These are phyloP conservation scores for Ceratocystis alfenasii DNA, from an alignment of 2,329 filamentous ascomycete species.

Conservation along the genomic window DNA sequence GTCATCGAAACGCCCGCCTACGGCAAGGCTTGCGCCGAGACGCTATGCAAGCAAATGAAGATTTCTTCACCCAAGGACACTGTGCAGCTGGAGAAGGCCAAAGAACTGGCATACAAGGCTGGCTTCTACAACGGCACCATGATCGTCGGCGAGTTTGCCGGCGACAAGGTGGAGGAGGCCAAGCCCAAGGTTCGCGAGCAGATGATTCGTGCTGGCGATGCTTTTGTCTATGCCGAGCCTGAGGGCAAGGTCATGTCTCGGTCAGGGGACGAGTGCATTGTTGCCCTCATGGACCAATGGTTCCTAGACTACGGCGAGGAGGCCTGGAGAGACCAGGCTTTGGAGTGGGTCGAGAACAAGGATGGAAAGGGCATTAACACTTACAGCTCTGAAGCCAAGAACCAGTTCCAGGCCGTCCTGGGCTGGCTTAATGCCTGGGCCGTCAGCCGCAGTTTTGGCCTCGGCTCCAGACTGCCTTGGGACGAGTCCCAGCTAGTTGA, in stretches of 20 bases:
- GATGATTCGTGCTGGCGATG: conserved; percentile 63
- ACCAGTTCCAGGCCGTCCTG: conserved; percentile 73
- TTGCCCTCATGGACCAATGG: conserved; percentile 91
- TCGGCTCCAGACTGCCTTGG: conserved; percentile 92
- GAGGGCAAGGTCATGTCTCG: conserved; percentile 80
- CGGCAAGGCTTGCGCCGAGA: conserved; percentile 70
- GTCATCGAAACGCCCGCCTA: conserved; percentile 84
- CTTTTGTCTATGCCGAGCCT: conserved; percentile 88
- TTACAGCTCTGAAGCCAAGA: conserved; percentile 63
- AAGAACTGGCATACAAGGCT: conserved; percentile 93
- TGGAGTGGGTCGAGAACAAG: conserved; percentile 58
- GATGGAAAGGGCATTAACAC: conserved; percentile 62
- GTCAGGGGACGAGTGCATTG: conserved; percentile 86
- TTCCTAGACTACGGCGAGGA: conserved; percentile 94
- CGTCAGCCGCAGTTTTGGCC: conserved; percentile 78
- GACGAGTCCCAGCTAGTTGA: conserved; percentile 84
- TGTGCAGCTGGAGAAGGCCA: conserved; percentile 78
- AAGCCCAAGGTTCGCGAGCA: conserved; percentile 75
- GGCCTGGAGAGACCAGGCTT: conserved; percentile 65
- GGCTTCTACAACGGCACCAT: conserved; percentile 93
- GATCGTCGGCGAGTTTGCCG: conserved; percentile 76
- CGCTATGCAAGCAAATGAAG: conserved; percentile 82
- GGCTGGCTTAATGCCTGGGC: conserved; percentile 96
- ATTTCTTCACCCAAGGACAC: conserved; percentile 93
- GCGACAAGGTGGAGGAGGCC: conserved; percentile 71